Conservation (phyloP, 1,284 basidiomycete genomes). For the Trametes sp. region DNA sequence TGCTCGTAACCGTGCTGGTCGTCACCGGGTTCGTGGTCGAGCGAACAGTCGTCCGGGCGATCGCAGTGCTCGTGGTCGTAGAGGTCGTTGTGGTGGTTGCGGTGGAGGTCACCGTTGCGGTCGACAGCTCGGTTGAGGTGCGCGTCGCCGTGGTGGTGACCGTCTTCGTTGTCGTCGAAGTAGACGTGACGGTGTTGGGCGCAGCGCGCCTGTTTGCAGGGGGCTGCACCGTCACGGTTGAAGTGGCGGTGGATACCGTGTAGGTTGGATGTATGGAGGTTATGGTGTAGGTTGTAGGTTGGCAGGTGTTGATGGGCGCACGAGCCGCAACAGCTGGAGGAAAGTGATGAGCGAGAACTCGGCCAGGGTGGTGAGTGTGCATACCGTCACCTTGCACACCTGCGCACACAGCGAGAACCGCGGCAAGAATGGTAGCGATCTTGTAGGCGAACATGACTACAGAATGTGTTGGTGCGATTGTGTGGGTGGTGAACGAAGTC, state of each 20-base stretch:
- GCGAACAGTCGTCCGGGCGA: neutral
- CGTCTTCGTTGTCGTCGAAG: neutral
- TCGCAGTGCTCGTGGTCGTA: neutral
- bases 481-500: neutral
- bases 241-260: neutral
- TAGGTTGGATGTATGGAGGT: neutral
- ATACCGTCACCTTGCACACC: neutral
- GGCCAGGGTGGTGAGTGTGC: neutral
- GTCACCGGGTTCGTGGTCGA: constrained; percentile 4
- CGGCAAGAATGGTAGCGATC: neutral
- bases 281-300: neutral
- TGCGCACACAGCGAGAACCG: neutral
- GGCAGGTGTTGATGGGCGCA: neutral
- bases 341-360: neutral
- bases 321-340: neutral
- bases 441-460: neutral
- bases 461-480: neutral
- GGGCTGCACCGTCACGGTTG: neutral
- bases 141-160: neutral
- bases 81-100: neutral
- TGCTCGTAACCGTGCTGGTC: constrained; percentile 12
- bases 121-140: neutral
- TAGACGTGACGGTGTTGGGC: neutral
- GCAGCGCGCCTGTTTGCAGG: constrained; percentile 4
- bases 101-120: constrained; percentile 1